These are phyloP conservation scores for Penicillium sp. DNA, from an alignment of 2,329 filamentous ascomycete genomes.

Conservation along the genomic window DNA sequence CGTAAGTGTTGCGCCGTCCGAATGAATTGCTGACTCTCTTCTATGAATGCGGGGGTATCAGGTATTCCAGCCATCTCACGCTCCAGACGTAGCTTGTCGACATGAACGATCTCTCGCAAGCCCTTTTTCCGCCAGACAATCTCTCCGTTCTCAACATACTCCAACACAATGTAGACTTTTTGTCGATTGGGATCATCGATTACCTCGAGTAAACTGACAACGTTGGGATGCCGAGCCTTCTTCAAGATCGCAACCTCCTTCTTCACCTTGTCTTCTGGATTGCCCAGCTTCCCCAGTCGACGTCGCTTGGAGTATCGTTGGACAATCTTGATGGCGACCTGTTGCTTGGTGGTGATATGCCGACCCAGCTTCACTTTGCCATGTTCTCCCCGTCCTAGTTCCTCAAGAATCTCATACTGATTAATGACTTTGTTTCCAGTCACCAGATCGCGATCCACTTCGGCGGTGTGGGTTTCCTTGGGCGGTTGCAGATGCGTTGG, in stretches of 20 bases:
- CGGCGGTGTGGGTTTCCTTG: conserved; percentile 83
- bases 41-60: conserved; percentile 59
- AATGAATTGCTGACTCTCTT: conserved; percentile 47
- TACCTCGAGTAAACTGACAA: conserved; percentile 92
- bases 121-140: conserved; percentile 92
- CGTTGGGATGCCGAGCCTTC: conserved; percentile 96
- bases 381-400: conserved; percentile 92
- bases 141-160: conserved; percentile 92
- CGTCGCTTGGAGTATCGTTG: conserved; percentile 92
- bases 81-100: conserved; percentile 80
- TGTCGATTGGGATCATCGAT: conserved; percentile 95
- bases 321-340: conserved; percentile 98
- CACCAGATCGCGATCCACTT: conserved; percentile 83
- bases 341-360: conserved; percentile 71
- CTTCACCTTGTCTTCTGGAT: conserved; percentile 74
- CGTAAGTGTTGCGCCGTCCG: conserved; percentile 37
- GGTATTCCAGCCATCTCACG: conserved; percentile 72
- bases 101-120: conserved; percentile 75
- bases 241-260: conserved; percentile 97
- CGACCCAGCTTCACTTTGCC: conserved; percentile 96
- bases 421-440: conserved; percentile 97
- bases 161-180: conserved; percentile 97
- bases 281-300: conserved; percentile 75
- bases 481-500: conserved; percentile 72
- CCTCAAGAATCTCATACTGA: conserved; percentile 94